Evolutionary conservation across 2,329 filamentous ascomycete species (phyloP).

Genomic region (Aspergillus arachidicola): DNA sequence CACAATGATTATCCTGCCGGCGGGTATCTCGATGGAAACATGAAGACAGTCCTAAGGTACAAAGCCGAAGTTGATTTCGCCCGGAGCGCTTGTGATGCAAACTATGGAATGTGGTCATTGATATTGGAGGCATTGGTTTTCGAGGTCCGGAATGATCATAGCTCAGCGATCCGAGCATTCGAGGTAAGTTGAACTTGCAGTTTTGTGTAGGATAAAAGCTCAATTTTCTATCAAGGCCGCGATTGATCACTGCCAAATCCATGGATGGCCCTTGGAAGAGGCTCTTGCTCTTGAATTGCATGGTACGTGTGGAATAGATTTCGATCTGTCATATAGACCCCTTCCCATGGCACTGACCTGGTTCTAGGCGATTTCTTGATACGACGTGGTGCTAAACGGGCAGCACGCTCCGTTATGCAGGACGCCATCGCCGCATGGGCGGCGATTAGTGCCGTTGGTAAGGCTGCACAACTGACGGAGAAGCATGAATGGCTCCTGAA

Average conservation of each 20-base stretch:
- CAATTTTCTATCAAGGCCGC: slow-evolving; percentile 50
- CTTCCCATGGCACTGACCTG: slow-evolving; percentile 6
- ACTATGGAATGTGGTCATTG: slow-evolving; percentile 61
- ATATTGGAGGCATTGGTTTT: slow-evolving; percentile 59
- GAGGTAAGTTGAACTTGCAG: slow-evolving; percentile 29
- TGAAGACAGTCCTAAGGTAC: slow-evolving; percentile 53
- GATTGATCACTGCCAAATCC: slow-evolving; percentile 62
- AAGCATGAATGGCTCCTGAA: slow-evolving; percentile 65
- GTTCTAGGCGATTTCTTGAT: slow-evolving; percentile 54
- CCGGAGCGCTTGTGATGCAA: slow-evolving; percentile 57
- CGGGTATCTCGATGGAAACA: slow-evolving; percentile 48
- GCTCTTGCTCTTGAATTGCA: slow-evolving; percentile 64
- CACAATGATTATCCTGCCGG: slow-evolving; percentile 46
- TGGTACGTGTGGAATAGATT: slow-evolving; percentile 34
- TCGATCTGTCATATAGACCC: background rate
- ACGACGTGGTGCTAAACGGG: slow-evolving; percentile 59
- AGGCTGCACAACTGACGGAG: slow-evolving; percentile 58
- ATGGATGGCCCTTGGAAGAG: slow-evolving; percentile 62
- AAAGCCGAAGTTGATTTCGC: slow-evolving; percentile 57
- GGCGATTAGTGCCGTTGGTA: slow-evolving; percentile 60
- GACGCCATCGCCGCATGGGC: slow-evolving; percentile 63
- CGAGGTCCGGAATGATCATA: slow-evolving; percentile 52
- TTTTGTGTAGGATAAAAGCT: background rate
- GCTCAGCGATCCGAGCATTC: slow-evolving; percentile 46
- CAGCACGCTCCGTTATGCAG: slow-evolving; percentile 60